Evolutionary conservation across 306 rosid genomes (phyloP).

Genomic region (Pterocarpus macrocarpus): DNA sequence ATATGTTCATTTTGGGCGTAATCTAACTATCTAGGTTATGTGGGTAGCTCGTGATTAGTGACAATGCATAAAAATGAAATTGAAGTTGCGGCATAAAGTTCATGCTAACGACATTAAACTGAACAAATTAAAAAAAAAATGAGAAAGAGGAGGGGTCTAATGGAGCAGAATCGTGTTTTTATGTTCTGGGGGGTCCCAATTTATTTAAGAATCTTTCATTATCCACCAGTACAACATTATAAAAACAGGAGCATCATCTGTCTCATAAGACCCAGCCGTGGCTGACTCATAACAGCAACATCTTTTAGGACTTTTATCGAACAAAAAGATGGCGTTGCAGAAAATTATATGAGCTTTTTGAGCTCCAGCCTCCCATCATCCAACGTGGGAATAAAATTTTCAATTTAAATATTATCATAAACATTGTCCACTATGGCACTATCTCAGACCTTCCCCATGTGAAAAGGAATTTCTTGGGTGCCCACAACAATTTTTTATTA

Average conservation of each 20-base stretch:
- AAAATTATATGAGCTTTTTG: constrained; percentile 28
- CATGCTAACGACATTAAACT: neutral
- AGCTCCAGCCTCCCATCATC: constrained; percentile 32
- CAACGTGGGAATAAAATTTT: constrained; percentile 36
- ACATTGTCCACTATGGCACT: constrained; percentile 16
- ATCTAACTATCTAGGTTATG: neutral
- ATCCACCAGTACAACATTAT: constrained; percentile 21
- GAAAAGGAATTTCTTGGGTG: constrained; percentile 41
- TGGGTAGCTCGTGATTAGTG: constrained; percentile 1
- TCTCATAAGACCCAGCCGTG: constrained; percentile 39
- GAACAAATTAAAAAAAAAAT: constrained; percentile 2
- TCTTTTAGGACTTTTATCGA: constrained; percentile 21
- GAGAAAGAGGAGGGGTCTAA: neutral
- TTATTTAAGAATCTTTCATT: constrained; percentile 25
- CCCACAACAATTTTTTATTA: constrained; percentile 5
- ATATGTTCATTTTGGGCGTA: neutral
- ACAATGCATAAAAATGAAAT: neutral
- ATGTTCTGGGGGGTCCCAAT: constrained; percentile 18
- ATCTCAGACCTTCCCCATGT: constrained; percentile 39
- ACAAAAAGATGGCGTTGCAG: constrained; percentile 5
- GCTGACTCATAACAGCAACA: constrained; percentile 49
- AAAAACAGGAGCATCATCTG: constrained; percentile 28
- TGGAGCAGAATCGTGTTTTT: neutral
- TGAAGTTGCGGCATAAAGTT: neutral
- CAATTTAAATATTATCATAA: neutral